Percentiles rank a stretch among this genome's conserved stretches.
phyloP scores from a whole-genome alignment of 306 rosid species.

The Glycine soja region DNA sequence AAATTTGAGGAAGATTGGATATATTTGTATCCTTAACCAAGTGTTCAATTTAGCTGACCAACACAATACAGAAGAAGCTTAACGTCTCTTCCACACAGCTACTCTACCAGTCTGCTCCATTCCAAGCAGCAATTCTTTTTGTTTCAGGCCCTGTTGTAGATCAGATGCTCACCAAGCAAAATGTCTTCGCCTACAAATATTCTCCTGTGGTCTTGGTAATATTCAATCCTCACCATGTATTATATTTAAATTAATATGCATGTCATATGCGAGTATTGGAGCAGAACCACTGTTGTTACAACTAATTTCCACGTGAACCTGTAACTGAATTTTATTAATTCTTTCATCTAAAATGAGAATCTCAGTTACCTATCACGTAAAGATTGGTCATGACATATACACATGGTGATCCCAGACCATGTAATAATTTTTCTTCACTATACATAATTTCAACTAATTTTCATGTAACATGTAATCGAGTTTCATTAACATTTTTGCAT shows the following conservation, averaged over 20 bases:
- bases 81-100: slow-evolving; percentile 95
- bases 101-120: slow-evolving; percentile 93
- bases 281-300: too few relatives aligned
- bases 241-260: background rate
- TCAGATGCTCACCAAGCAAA: slow-evolving; percentile 80
- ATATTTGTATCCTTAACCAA: slow-evolving; percentile 60
- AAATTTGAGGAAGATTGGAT: background rate
- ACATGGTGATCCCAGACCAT: too few relatives aligned
- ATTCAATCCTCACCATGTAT: slow-evolving; percentile 2
- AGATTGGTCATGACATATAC: too few relatives aligned
- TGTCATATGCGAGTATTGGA: too few relatives aligned
- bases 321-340: too few relatives aligned
- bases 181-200: slow-evolving; percentile 84
- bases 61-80: slow-evolving; percentile 96
- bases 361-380: too few relatives aligned
- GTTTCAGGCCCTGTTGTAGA: slow-evolving; percentile 93
- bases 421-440: too few relatives aligned
- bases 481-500: background rate
- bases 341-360: too few relatives aligned
- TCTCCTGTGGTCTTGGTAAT: slow-evolving; percentile 82
- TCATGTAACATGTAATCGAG: background rate
- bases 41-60: slow-evolving; percentile 75
- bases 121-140: slow-evolving; percentile 95
- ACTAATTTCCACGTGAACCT: too few relatives aligned
- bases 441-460: too few relatives aligned